These are phyloP conservation scores for Luffa aegyptiaca DNA, from an alignment of 306 rosid species.

Conservation along the genomic window DNA sequence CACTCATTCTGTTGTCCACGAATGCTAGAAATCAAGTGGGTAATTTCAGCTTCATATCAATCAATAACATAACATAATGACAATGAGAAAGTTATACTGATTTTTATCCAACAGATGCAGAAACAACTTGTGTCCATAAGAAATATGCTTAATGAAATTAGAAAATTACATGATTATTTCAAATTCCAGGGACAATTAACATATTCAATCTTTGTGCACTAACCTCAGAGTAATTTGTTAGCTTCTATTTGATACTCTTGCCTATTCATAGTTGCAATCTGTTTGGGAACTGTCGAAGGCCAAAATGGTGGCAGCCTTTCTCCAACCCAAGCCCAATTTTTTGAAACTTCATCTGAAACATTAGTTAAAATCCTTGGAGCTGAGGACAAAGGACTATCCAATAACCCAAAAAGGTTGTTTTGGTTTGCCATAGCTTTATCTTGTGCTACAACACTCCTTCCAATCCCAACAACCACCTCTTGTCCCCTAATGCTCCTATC, in stretches of 20 bases:
- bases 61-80: slow-evolving; percentile 26
- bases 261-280: slow-evolving; percentile 4
- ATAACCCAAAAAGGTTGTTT: slow-evolving; percentile 5
- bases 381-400: slow-evolving; percentile 22
- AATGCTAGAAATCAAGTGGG: slow-evolving; percentile 70
- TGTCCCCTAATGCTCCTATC: slow-evolving; percentile 77
- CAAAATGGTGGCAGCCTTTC: slow-evolving; percentile 70
- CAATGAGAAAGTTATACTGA: slow-evolving; percentile 18
- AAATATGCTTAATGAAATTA: background rate
- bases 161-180: background rate
- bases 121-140: background rate
- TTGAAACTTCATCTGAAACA: slow-evolving; percentile 16
- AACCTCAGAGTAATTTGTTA: slow-evolving; percentile 36
- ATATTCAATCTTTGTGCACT: no score
- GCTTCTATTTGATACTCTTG: slow-evolving; percentile 52
- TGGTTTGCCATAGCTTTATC: background rate
- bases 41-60: slow-evolving; percentile 32
- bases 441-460: background rate
- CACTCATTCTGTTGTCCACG: slow-evolving; percentile 54
- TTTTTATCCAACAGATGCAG: background rate
- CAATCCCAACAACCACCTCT: slow-evolving; percentile 53
- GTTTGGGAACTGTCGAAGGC: slow-evolving; percentile 25
- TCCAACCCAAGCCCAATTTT: slow-evolving; percentile 16
- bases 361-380: background rate
- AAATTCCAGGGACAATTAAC: background rate